Evolutionary conservation across 371 early-diverging fungal species (phyloP).

Genomic region (Enterospora canceri): DNA sequence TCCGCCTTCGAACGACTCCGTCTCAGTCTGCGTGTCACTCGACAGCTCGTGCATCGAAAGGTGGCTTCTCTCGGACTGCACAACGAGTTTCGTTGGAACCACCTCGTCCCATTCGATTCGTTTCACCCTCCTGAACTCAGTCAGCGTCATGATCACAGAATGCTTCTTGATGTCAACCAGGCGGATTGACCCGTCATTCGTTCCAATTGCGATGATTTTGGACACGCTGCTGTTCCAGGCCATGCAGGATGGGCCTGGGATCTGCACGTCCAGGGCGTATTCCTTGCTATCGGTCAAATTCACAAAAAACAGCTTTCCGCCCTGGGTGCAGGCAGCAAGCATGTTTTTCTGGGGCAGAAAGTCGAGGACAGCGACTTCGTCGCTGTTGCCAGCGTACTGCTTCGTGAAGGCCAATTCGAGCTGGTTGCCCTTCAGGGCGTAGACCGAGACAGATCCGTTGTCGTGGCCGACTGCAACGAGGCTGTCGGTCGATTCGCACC

Average conservation of each 20-base stretch:
- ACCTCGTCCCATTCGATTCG: constrained; percentile 29
- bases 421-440: constrained; percentile 17
- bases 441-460: constrained; percentile 43
- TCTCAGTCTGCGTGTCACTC: constrained; percentile 11
- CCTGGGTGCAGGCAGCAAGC: constrained; percentile 47
- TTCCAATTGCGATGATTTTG: constrained; percentile 50
- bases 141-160: constrained; percentile 43
- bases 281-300: constrained; percentile 51
- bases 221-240: constrained; percentile 53
- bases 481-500: constrained; percentile 39
- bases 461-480: constrained; percentile 52
- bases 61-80: constrained; percentile 7
- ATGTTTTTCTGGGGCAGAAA: constrained; percentile 46
- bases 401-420: constrained; percentile 9
- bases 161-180: constrained; percentile 54
- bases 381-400: constrained; percentile 24
- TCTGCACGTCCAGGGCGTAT: constrained; percentile 44
- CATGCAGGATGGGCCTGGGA: constrained; percentile 38
- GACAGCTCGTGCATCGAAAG: constrained; percentile 24
- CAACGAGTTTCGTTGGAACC: constrained; percentile 28
- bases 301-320: constrained; percentile 51
- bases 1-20: constrained; percentile 6
- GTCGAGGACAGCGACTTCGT: constrained; percentile 54
- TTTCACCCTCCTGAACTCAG: constrained; percentile 18
- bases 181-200: constrained; percentile 43